Evolutionary conservation across 2,329 filamentous ascomycete species (phyloP), one percentile per base, ranked within the genome.

Genomic region (Penicillium olsonii): DNA sequence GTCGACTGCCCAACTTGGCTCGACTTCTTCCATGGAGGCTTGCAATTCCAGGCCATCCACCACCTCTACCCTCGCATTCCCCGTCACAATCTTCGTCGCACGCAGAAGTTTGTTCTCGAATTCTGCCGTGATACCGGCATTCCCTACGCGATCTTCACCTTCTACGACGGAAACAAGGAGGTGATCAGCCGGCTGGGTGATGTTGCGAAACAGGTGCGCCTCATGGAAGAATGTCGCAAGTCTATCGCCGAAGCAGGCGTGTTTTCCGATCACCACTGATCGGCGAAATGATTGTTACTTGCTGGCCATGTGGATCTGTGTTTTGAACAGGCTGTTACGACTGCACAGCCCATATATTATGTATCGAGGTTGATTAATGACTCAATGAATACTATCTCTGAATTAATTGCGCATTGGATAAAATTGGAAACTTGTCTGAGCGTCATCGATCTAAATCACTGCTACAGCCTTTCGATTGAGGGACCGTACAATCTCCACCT

Each of bases 21-120:
- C 11, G 90, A 95, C 66, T 95, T 91, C 66, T 82, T 95, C 69
- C 90, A 95, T 61, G 90, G 90, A 18, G 91, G 90, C 4, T 75
- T 95, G 54, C 91, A 95, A 68, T 95, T 95, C 70, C 90, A 95
- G 70, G 90, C 87, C 7, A 86, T 95, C 43, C 90, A 95, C 65
- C 90, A 95, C 66, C 75, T 95, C 18, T 95, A 86, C 66, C 90
- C 90, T 2, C 82, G 90, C 10, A 84, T 95, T 54, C 91, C 91
- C 9, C 80, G 90, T 35, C 90, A 95, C 69, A 95, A 95, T 68
- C 79, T 95, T 43, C 84, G 90, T 39, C 76, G 75, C 49, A 81
- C 87, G 4, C 90, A 94, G 72, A 84, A 80, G 60, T 76, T 94
- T 29, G 88, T 95, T 9, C 79, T 87, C 62, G 84, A 89, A 38